These are phyloP conservation scores for Phytophthora aleatoria DNA, from an alignment of 352 stramenopile species.

Conservation along the genomic window DNA sequence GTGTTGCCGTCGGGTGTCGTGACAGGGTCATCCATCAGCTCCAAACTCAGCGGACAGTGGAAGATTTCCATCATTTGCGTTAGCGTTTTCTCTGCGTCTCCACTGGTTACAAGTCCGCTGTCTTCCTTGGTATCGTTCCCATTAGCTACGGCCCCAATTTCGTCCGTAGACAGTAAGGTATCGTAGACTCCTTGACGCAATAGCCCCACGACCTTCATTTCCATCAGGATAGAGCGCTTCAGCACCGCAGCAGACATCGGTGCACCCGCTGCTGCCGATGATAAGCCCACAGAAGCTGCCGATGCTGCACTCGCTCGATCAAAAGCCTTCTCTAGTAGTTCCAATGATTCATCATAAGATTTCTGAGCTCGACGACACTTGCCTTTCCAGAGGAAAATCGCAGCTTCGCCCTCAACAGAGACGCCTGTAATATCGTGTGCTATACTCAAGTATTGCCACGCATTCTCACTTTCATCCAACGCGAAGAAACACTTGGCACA, in stretches of 20 bases:
- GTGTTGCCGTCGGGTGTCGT: constrained; percentile 76
- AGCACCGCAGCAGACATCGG: constrained; percentile 36
- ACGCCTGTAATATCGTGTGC: constrained; percentile 39
- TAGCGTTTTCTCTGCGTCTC: constrained; percentile 46
- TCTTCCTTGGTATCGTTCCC: constrained; percentile 9
- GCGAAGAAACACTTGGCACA: constrained; percentile 72
- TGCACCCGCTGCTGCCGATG: constrained; percentile 34
- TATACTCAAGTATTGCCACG: constrained; percentile 48
- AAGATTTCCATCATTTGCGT: constrained; percentile 78
- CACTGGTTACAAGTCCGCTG: not conserved
- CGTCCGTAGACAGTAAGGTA: constrained; percentile 41
- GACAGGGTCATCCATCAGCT: constrained; percentile 80
- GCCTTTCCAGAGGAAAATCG: constrained; percentile 63
- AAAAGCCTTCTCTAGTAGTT: constrained; percentile 55
- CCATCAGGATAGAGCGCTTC: constrained; percentile 60
- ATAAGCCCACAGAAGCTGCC: constrained; percentile 30
- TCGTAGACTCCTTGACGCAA: constrained; percentile 54
- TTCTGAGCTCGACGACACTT: constrained; percentile 67
- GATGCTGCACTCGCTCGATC: constrained; percentile 54
- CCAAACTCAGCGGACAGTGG: constrained; percentile 72
- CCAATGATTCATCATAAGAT: constrained; percentile 50
- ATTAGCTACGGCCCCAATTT: constrained; percentile 2
- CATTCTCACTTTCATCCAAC: constrained; percentile 52
- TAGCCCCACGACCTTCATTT: constrained; percentile 68
- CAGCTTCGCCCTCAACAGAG: constrained; percentile 49